A percentile compares a stretch with the other conserved stretches of the same genome.
phyloP scores from a whole-genome alignment of 2,329 filamentous ascomycete genomes.

The Microdochium nivale region DNA sequence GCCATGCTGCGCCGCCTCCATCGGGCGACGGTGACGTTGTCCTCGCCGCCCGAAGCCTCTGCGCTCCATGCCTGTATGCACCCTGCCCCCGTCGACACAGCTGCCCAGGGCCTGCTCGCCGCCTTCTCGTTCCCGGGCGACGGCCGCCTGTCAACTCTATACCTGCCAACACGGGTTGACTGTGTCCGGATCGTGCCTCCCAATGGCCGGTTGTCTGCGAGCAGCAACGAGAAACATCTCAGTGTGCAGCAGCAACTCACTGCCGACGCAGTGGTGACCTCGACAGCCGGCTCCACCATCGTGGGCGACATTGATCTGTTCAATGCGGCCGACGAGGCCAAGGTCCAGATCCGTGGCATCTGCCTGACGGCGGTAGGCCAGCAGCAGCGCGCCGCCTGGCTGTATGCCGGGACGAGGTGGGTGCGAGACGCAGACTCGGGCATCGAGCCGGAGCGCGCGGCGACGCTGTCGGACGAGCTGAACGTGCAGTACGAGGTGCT shows the following conservation, averaged over 20 bases:
- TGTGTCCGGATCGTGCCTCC: not conserved
- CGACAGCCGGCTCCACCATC: not conserved
- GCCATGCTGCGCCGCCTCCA: not conserved
- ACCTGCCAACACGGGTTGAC: not conserved
- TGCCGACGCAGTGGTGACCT: not conserved
- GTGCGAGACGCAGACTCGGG: not conserved
- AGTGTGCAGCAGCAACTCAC: not conserved
- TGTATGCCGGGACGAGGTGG: not conserved
- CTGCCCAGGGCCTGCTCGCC: not conserved
- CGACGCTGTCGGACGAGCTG: not conserved
- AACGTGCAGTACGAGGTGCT: not conserved
- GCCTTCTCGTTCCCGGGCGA: not conserved
- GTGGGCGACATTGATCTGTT: not conserved
- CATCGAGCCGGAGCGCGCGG: not conserved
- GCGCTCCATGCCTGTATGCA: not conserved
- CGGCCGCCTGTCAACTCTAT: not conserved
- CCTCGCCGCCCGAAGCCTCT: not conserved
- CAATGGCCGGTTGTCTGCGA: not conserved
- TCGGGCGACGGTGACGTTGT: not conserved
- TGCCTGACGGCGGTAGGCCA: not conserved
- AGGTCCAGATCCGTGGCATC: not conserved
- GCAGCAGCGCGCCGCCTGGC: not conserved
- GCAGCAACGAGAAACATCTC: not conserved
- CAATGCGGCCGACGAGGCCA: not conserved
- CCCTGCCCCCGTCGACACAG: not conserved